Conservation (phyloP, 2,329 filamentous ascomycete genomes). For the Trichophyton equinum region DNA sequence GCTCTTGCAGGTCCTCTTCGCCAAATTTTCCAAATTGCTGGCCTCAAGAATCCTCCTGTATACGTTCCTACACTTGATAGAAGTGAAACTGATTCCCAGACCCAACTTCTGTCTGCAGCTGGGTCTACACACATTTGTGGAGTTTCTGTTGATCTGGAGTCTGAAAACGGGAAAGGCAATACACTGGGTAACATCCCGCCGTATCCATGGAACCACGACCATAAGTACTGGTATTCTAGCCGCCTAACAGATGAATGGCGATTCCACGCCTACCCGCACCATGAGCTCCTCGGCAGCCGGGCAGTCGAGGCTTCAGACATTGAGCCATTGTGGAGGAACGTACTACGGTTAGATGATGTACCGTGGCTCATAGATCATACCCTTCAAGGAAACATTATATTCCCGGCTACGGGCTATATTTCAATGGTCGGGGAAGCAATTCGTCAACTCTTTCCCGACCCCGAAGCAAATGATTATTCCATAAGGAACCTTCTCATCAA, state of each 20-base stretch:
- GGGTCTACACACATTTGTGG: conserved; percentile 3
- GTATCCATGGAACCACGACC: conserved; percentile 13
- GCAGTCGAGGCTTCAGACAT: conserved; percentile 18
- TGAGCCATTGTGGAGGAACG: conserved; percentile 30
- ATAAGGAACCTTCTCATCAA: conserved; percentile 14
- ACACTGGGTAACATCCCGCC: conserved; percentile 18
- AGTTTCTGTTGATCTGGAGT: not conserved
- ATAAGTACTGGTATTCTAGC: conserved; percentile 18
- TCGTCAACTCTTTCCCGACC: conserved; percentile 5
- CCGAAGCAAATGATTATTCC: not conserved
- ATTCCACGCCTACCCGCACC: conserved; percentile 7
- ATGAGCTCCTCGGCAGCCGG: conserved; percentile 18
- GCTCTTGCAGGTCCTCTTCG: conserved; percentile 17
- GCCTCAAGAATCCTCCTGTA: not conserved
- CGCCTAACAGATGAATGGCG: conserved; percentile 16
- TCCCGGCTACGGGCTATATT: conserved; percentile 34
- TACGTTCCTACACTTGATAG: not conserved
- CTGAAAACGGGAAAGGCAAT: not conserved
- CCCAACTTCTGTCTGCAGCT: conserved; percentile 4
- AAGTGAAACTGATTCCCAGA: not conserved
- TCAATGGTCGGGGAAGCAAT: conserved; percentile 34
- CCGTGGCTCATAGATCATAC: conserved; percentile 36
- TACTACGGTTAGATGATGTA: conserved; percentile 21
- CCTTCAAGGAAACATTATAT: conserved; percentile 28
- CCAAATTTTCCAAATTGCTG: conserved; percentile 12